phyloP scores from a whole-genome alignment of 2,329 filamentous ascomycete species.

The Sporothrix globosa region DNA sequence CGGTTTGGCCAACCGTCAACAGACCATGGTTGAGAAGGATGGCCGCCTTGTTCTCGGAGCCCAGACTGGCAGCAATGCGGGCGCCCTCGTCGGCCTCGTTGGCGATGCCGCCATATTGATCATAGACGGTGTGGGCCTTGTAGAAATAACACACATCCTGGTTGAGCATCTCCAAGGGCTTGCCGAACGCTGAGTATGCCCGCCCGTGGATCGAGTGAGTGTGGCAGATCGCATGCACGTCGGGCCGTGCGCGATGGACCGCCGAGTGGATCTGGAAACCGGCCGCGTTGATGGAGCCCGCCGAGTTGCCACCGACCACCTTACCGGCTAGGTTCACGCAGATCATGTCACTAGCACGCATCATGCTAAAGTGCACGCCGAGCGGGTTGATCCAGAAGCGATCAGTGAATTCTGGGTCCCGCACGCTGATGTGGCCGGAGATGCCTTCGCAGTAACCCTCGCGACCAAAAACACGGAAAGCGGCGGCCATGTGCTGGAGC shows the following conservation, averaged over 20 bases:
- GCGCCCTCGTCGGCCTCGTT: slow-evolving; percentile 59
- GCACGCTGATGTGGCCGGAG: slow-evolving; percentile 63
- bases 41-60: slow-evolving; percentile 54
- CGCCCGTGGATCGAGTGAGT: slow-evolving; percentile 59
- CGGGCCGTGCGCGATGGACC: slow-evolving; percentile 58
- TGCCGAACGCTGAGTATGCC: slow-evolving; percentile 60
- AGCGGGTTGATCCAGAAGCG: slow-evolving; percentile 67
- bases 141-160: slow-evolving; percentile 61
- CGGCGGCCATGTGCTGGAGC: slow-evolving; percentile 56
- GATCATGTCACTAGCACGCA: slow-evolving; percentile 62
- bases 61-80: slow-evolving; percentile 50
- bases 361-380: slow-evolving; percentile 59
- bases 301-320: slow-evolving; percentile 55
- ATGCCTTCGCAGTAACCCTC: slow-evolving; percentile 65
- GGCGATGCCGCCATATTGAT: slow-evolving; percentile 63
- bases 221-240: slow-evolving; percentile 62
- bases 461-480: slow-evolving; percentile 64
- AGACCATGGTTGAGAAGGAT: slow-evolving; percentile 66
- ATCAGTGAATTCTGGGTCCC: slow-evolving; percentile 59
- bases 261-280: slow-evolving; percentile 64
- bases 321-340: slow-evolving; percentile 59
- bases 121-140: slow-evolving; percentile 59
- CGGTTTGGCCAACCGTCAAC: slow-evolving; percentile 61
- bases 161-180: slow-evolving; percentile 63
- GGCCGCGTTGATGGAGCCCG: slow-evolving; percentile 55